Evolutionary conservation across 1,284 basidiomycete genomes (phyloP), one percentile per base, ranked within the genome.

Genomic region (Ganoderma leucocontextum): DNA sequence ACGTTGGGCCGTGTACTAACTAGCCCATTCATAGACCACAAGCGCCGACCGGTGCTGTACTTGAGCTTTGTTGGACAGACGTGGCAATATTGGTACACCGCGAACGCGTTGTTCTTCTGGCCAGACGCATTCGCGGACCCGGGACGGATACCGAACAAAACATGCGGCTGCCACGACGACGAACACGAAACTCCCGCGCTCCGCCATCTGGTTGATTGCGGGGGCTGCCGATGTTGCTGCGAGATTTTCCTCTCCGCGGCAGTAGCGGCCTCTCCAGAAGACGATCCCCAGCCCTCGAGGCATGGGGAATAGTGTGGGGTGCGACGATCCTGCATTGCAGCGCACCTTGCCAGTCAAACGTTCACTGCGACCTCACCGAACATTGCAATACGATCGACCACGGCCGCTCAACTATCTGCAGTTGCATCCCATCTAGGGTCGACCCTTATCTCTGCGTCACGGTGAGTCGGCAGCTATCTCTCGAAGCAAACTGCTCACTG

Each of bases 101-200:
- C 29, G 6, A 57, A 33, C 41, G 38, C 44, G 35, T n/a, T 58
- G 41, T 49, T 35, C 13, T 36, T 25, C 64, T 58, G 38, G 25
- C 29, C 29, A 29, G 38, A 17, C 47, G 22, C 33, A n/a, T 8
- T 36, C 62, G 58, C 39, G 33, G 25, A 12, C 22, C 41, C 66
- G 66, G 66, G 10, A 60, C 66, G 66, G 25, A 29, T 38, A 36
- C 66, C 66, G 66, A 39, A 39, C n/a, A 41, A 25, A 25, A 39
- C 63, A 62, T 52, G 59, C 59, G 63, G 60, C 19, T 62, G 63
- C 52, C 67, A 68, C 67, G 67, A 42, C 67, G 63, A 68, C 63
- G 60, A 59, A 12, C 41, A 42, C 36, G n/a, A 60, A 63, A 22
- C 29, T 29, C 44, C 33, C 62, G 33, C 25, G 22, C 29, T 25